Evolutionary conservation across 208 protist species (phyloP).

Genomic region (Leishmania turanica): DNA sequence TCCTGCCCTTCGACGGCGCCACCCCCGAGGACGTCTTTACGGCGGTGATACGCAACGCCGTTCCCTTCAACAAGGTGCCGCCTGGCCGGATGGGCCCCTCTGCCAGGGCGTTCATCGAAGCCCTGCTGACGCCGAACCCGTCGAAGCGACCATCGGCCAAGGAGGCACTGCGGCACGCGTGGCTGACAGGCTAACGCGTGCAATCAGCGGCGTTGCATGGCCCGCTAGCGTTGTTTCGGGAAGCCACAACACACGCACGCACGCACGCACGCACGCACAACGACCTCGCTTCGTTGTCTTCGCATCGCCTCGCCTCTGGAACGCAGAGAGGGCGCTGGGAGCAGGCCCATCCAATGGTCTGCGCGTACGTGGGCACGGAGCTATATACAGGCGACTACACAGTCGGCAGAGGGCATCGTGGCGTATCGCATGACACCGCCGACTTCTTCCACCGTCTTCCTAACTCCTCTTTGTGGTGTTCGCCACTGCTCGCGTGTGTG

Average conservation of each 20-base stretch:
- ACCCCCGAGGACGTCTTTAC: conserved; percentile 69
- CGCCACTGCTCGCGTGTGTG: background rate
- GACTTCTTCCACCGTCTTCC: conserved; percentile 11
- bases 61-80: conserved; percentile 40
- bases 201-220: background rate
- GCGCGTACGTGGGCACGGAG: background rate
- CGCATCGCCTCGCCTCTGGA: background rate
- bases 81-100: conserved; percentile 35
- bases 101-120: conserved; percentile 60
- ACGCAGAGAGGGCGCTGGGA: background rate
- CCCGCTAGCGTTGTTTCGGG: background rate
- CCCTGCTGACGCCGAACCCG: conserved; percentile 59
- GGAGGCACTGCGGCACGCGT: conserved; percentile 67
- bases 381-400: background rate
- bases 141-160: conserved; percentile 59
- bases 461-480: conserved; percentile 7
- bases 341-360: background rate
- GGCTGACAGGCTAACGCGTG: conserved; percentile 33
- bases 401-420: background rate
- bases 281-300: too few species aligned
- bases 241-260: background rate
- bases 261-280: background rate
- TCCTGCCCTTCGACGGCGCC: conserved; percentile 78
- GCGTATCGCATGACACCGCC: conserved; percentile 1
- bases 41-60: conserved; percentile 58